phyloP scores from a whole-genome alignment of 257 asterid species.

The Scutellaria barbata region DNA sequence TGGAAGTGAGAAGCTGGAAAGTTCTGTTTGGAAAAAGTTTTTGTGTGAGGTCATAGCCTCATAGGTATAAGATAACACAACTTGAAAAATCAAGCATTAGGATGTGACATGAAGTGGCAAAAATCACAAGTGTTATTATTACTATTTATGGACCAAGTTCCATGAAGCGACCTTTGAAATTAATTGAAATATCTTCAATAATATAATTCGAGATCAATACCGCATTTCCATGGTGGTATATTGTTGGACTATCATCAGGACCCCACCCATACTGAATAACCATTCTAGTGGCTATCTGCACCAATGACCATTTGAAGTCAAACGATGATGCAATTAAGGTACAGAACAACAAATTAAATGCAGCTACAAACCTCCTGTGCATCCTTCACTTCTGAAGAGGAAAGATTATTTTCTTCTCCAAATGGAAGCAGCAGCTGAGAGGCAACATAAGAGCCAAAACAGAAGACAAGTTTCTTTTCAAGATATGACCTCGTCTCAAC shows the following conservation, averaged over 20 bases:
- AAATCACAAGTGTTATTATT: not conserved
- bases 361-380: constrained; percentile 81
- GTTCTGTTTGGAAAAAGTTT: not conserved
- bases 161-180: constrained; percentile 9
- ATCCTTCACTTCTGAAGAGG: constrained; percentile 76
- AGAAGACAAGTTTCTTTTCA: constrained; percentile 92
- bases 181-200: constrained; percentile 10
- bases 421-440: constrained; percentile 88
- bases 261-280: constrained; percentile 98
- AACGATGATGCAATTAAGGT: constrained; percentile 22
- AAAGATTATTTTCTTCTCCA: constrained; percentile 93
- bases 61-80: not conserved
- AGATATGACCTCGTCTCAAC: constrained; percentile 89
- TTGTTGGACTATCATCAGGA: constrained; percentile 81
- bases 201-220: constrained; percentile 50
- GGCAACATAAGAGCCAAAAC: constrained; percentile 92
- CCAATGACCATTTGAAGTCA: constrained; percentile 36
- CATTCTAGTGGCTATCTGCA: constrained; percentile 95
- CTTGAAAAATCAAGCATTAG: constrained; percentile 1
- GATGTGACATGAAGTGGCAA: constrained; percentile 10
- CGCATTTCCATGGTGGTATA: constrained; percentile 89
- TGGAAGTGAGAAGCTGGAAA: not conserved
- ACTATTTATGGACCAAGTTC: constrained; percentile 18
- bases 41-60: not conserved
- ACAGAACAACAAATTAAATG: constrained; percentile 27